phyloP scores from a whole-genome alignment of 495 filamentous ascomycete genomes.

The Trypethelium eluteriae region DNA sequence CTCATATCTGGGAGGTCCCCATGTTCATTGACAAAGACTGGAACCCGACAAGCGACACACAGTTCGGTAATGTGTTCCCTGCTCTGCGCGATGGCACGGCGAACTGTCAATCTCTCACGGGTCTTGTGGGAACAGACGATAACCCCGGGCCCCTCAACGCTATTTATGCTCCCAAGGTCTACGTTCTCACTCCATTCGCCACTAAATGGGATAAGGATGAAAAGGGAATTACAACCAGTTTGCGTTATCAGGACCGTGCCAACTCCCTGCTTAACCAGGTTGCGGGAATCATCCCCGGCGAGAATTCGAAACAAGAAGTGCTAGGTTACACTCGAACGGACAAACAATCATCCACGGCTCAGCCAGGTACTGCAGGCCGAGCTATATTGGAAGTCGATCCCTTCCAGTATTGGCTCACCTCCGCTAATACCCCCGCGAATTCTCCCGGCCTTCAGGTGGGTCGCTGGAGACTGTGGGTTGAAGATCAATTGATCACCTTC shows the following conservation, averaged over 20 bases:
- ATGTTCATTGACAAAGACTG: background rate
- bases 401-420: background rate
- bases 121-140: background rate
- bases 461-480: background rate
- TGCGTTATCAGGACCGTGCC: background rate
- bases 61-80: background rate
- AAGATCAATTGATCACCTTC: background rate
- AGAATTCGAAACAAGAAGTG: background rate
- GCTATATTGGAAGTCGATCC: background rate
- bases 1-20: background rate
- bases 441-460: background rate
- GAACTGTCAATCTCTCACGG: background rate
- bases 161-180: background rate
- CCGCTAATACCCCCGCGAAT: background rate
- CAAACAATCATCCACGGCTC: background rate
- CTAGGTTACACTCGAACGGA: background rate
- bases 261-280: constrained; percentile 1
- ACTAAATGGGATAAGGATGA: background rate
- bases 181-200: background rate
- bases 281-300: background rate
- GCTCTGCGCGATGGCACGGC: background rate
- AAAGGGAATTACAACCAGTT: background rate
- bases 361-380: background rate
- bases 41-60: background rate
- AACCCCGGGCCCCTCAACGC: background rate